Evolutionary conservation across 805 yeast genomes (phyloP).

Genomic region (Saturnispora bothae): DNA sequence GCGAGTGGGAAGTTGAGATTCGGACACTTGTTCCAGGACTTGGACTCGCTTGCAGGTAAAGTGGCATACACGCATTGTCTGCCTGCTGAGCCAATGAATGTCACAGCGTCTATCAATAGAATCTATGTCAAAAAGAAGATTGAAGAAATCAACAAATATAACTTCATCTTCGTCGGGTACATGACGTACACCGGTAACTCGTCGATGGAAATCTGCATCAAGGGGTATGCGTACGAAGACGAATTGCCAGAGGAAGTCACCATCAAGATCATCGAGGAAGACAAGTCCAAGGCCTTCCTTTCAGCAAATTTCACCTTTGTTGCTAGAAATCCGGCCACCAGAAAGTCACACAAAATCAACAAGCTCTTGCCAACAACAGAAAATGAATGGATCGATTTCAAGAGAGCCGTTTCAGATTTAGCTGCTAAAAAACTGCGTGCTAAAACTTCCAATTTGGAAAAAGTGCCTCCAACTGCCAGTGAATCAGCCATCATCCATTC

Average conservation of each 20-base stretch:
- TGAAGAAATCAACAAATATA: conserved; percentile 64
- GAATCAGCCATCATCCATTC: conserved; percentile 71
- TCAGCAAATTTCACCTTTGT: conserved; percentile 93
- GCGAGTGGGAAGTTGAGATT: conserved; percentile 87
- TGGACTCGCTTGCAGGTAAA: conserved; percentile 89
- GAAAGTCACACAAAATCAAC: conserved; percentile 79
- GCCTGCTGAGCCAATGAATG: conserved; percentile 95
- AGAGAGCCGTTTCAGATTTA: conserved; percentile 83
- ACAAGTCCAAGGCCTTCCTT: conserved; percentile 54
- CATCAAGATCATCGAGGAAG: conserved; percentile 45
- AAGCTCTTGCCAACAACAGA: conserved; percentile 65
- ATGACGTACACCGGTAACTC: conserved; percentile 93
- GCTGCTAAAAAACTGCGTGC: conserved; percentile 77
- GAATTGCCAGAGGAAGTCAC: conserved; percentile 38
- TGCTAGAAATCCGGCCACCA: conserved; percentile 90
- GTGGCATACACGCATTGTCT: conserved; percentile 86
- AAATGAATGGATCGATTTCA: conserved; percentile 71
- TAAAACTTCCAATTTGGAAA: conserved; percentile 44
- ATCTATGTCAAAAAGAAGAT: conserved; percentile 78
- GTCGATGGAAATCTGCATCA: conserved; percentile 90
- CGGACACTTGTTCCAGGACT: conserved; percentile 89
- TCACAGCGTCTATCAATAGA: conserved; percentile 90
- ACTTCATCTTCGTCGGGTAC: conserved; percentile 78
- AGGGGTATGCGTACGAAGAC: conserved; percentile 67
- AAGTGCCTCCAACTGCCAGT: conserved; percentile 65